A percentile compares a stretch with the other conserved stretches of the same genome.
These are phyloP conservation scores for Agarophyton chilense DNA, from an alignment of 23 red algal genomes.

Conservation along the genomic window DNA sequence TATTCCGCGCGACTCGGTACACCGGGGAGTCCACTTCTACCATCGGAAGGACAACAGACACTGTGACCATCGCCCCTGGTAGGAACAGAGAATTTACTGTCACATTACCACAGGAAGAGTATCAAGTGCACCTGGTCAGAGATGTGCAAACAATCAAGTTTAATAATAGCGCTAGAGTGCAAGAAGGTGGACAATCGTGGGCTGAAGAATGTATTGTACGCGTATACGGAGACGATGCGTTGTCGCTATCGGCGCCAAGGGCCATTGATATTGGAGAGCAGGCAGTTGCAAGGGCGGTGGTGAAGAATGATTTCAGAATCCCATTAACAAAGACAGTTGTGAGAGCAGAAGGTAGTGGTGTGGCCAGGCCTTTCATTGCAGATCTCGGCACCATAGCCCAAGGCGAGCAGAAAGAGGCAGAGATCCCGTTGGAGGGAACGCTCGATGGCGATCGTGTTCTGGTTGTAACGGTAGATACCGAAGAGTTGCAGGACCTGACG, in stretches of 20 bases:
- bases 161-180: not conserved
- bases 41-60: not conserved
- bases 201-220: constrained; percentile 6
- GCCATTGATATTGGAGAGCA: not conserved
- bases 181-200: not conserved
- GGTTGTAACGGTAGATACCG: constrained; percentile 12
- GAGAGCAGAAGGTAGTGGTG: not conserved
- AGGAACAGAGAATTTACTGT: not conserved
- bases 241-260: constrained; percentile 2
- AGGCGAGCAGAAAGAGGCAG: not conserved
- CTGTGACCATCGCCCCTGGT: not conserved
- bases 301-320: not conserved
- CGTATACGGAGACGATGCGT: constrained; percentile 9
- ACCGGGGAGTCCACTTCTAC: not conserved
- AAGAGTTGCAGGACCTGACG: constrained; percentile 25
- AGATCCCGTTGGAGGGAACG: not conserved
- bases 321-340: not conserved
- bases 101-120: not conserved
- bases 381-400: not conserved
- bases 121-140: not conserved
- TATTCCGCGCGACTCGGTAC: constrained; percentile 15
- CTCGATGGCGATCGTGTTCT: constrained; percentile 7
- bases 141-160: constrained; percentile 14
- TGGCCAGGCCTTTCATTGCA: not conserved
- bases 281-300: not conserved